Evolutionary conservation across 148 eudicot species (phyloP), one percentile per base, ranked within the genome.

Genomic region (Pharnaceum exiguum): DNA sequence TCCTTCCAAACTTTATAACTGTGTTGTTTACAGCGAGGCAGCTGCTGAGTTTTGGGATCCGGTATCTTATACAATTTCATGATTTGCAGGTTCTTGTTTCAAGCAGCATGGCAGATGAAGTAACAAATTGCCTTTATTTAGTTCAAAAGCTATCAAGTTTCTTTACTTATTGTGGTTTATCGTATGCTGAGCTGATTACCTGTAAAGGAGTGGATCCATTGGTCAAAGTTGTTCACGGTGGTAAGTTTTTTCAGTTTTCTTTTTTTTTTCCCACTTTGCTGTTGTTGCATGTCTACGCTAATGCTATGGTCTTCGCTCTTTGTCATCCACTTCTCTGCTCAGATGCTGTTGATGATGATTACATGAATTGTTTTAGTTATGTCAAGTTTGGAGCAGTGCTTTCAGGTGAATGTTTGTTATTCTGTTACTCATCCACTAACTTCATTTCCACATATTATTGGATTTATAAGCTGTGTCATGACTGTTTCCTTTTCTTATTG

Each of bases 311-410:
- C 28, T 63, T 31, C 52, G 9, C 59, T 12, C 33, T 47, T 28
- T 55, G 29, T 12, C 22, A 9, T 26, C 50, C 30, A 40, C 13
- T 44, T 10, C 69, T n/a, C 19, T 60, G 50, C 59, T 35, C 75
- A 86, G 96, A 77, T 67, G 81, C 72, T 63, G 64, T 65, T 37
- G 88, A 75, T 57, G 82, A 75, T 57, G 82, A 81, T 67, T 64
- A 18, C 51, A 45, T 59, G 77, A 56, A 65, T 62, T 82, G 79
- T 62, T 83, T 89, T 69, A 69, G 82, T 66, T 71, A 85, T 77
- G 87, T 80, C 69, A 83, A 73, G 66, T 82, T 59, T 58, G 99
- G 99, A 74, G 95, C 91, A 67, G 63, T 71, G 18, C 91, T 94
- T 63, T 80, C 87, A 76, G 96, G 99, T 77, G 58, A 59, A 60